Evolutionary conservation across 2,329 filamentous ascomycete genomes (phyloP).

Genomic region (Bipolaris victoriae): DNA sequence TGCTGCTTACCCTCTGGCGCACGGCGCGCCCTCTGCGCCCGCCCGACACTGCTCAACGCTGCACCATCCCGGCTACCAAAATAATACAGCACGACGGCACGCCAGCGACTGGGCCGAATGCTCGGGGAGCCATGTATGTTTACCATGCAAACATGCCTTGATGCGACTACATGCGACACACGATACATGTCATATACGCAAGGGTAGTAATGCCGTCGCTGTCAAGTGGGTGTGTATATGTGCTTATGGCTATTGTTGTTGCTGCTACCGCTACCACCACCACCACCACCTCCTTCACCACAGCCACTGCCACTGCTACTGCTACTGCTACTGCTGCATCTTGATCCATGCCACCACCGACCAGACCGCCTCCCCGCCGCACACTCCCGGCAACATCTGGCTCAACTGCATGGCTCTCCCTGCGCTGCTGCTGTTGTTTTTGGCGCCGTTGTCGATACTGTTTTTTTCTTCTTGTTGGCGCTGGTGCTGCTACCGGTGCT

Average conservation of each 20-base stretch:
- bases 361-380: slow-evolving; percentile 15
- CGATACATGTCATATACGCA: too few relatives aligned
- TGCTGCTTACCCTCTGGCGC: slow-evolving; percentile 4
- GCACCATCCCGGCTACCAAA: slow-evolving; percentile 11
- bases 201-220: too few relatives aligned
- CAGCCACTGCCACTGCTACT: not conserved
- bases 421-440: not conserved
- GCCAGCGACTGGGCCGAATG: too few relatives aligned
- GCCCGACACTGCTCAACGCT: slow-evolving; percentile 12
- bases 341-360: not conserved
- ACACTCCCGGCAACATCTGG: slow-evolving; percentile 12
- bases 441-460: too few relatives aligned
- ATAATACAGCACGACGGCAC: not conserved
- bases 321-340: not conserved
- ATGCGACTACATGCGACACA: slow-evolving; percentile 8
- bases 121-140: too few relatives aligned
- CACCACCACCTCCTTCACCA: not conserved
- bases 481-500: not conserved
- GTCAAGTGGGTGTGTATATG: too few relatives aligned
- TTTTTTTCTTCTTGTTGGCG: not conserved
- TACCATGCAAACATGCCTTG: too few relatives aligned
- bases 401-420: slow-evolving; percentile 7
- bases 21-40: slow-evolving; percentile 9
- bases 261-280: not conserved
- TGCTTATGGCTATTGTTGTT: too few relatives aligned